Conservation (phyloP, 2,329 filamentous ascomycete species). For the Colletotrichum sidae region DNA sequence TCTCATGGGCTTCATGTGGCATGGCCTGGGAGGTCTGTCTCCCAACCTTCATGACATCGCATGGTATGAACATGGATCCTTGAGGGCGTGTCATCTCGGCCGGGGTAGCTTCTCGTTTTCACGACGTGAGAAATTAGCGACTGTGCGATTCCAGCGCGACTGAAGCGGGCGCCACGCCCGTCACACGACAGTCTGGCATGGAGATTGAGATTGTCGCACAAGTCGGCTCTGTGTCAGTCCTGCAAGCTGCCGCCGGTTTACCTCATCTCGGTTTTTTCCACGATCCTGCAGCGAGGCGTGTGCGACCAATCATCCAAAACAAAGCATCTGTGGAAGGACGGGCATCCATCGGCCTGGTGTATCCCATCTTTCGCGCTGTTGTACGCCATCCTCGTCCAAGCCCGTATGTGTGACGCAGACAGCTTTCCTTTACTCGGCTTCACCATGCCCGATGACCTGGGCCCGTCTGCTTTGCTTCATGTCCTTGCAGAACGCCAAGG, state of each 20-base stretch:
- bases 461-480: background rate
- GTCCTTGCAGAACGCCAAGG: slow-evolving; percentile 20
- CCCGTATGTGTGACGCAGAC: slow-evolving; percentile 16
- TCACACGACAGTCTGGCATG: slow-evolving; percentile 22
- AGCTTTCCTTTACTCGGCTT: slow-evolving; percentile 7
- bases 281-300: slow-evolving; percentile 39
- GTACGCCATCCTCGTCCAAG: slow-evolving; percentile 10
- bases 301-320: slow-evolving; percentile 25
- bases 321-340: background rate
- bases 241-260: slow-evolving; percentile 29
- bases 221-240: slow-evolving; percentile 19
- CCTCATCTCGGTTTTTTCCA: slow-evolving; percentile 37
- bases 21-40: no score
- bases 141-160: background rate
- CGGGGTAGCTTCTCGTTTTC: background rate
- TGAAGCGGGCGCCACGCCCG: slow-evolving; percentile 9
- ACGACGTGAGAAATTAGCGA: background rate
- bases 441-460: slow-evolving; percentile 12
- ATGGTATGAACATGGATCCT: no score
- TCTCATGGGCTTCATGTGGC: no score
- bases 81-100: no score
- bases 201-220: slow-evolving; percentile 18
- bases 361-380: background rate
- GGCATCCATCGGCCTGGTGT: background rate
- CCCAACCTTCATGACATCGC: no score